phyloP scores from a whole-genome alignment of 495 filamentous ascomycete species.

The Tuber umbilicatum region DNA sequence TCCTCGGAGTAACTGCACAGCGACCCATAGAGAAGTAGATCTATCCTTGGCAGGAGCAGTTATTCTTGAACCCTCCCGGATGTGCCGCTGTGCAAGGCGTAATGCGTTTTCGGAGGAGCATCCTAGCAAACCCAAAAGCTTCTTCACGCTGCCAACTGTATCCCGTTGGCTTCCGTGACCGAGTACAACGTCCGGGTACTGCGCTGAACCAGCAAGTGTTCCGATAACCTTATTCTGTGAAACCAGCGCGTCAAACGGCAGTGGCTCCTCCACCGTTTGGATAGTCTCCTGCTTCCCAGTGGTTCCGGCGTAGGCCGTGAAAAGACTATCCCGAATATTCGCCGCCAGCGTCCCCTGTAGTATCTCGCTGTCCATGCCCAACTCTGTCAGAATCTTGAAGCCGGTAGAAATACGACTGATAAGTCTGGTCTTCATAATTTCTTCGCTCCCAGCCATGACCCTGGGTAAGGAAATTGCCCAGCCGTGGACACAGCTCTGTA shows the following conservation, averaged over 20 bases:
- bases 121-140: conserved; percentile 48
- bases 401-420: conserved; percentile 68
- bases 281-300: conserved; percentile 24
- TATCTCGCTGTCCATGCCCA: conserved; percentile 61
- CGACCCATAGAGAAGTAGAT: conserved; percentile 69
- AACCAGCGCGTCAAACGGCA: conserved; percentile 18
- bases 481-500: conserved; percentile 67
- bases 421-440: conserved; percentile 62
- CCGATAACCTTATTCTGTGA: conserved; percentile 8
- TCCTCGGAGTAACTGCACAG: conserved; percentile 61
- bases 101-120: conserved; percentile 36
- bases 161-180: conserved; percentile 58
- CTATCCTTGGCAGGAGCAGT: conserved; percentile 19
- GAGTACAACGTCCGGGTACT: conserved; percentile 59
- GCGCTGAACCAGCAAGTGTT: conserved; percentile 5
- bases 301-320: conserved; percentile 19
- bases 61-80: conserved; percentile 29
- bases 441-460: conserved; percentile 78
- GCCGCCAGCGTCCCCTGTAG: conserved; percentile 61
- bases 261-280: conserved; percentile 1
- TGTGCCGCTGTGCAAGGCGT: conserved; percentile 33
- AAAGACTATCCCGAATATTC: conserved; percentile 57
- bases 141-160: conserved; percentile 52
- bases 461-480: conserved; percentile 77
- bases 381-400: conserved; percentile 59